Evolutionary conservation across 306 rosid species (phyloP).

Genomic region (Cucumis cinereus): DNA sequence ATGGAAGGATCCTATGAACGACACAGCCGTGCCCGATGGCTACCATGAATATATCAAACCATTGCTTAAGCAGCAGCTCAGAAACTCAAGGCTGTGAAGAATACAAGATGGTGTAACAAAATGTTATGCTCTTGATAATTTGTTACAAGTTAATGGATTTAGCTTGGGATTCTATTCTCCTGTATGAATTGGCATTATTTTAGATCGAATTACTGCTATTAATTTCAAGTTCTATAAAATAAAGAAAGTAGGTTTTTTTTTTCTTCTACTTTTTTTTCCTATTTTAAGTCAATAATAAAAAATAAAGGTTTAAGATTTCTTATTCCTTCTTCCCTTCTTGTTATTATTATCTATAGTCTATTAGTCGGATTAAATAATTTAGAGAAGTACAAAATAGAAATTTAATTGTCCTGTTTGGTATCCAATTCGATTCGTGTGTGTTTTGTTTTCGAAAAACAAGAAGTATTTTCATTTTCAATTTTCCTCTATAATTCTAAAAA

Average conservation of each 20-base stretch:
- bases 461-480: no score
- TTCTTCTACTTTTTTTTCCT: no score
- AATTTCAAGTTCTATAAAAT: not conserved
- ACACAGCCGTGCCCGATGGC: constrained; percentile 78
- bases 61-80: constrained; percentile 78
- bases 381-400: not conserved
- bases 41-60: constrained; percentile 64
- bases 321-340: not conserved
- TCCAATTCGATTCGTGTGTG: no score
- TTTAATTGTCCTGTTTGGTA: no score
- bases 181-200: not conserved
- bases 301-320: not conserved
- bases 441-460: no score
- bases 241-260: not conserved
- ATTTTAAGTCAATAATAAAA: no score
- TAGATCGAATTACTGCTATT: not conserved
- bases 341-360: not conserved
- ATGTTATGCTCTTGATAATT: not conserved
- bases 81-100: constrained; percentile 62
- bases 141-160: not conserved
- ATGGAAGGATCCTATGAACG: constrained; percentile 95
- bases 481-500: no score
- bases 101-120: not conserved
- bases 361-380: not conserved
- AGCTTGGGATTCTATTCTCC: not conserved